Evolutionary conservation across 768 basidiomycete genomes (phyloP), one percentile per base, ranked within the genome.

Genomic region (Kwoniella sp.): DNA sequence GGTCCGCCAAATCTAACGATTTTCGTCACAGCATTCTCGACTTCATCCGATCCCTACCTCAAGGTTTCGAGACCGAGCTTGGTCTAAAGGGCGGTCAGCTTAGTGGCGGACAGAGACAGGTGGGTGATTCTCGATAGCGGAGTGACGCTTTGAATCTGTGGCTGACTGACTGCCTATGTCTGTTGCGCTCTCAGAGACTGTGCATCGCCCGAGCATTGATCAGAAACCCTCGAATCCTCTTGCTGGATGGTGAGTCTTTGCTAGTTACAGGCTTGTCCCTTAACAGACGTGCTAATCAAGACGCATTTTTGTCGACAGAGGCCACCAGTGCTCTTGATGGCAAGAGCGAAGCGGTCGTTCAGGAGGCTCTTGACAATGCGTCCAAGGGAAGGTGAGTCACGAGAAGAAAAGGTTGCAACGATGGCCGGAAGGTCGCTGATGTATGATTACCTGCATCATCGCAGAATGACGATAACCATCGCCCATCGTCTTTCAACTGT

Each of bases 131-230:
- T n/a, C n/a, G n/a, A n/a, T n/a, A n/a, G n/a, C n/a, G n/a, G n/a
- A n/a, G n/a, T n/a, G n/a, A n/a, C n/a, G n/a, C n/a, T n/a, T n/a
- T n/a, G n/a, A n/a, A 33, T 33, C 33, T 33, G 7, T 33, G 13
- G 30, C 2, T 24, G 22, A 48, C 5, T 5, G 47, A 6, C 13
- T 33, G 7, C 33, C 33, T 33, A 6, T 13, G 33, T 6, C 13
- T 13, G 7, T 13, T 6, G 13, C 33, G 33, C 5, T 13, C 33
- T 6, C 68, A 74, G 63, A 67, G 78, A 19, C 36, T 80, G 10
- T 80, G 79, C 50, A 78, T 78, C 36, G 79, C 79, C 2, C 68
- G 78, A 50, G 78, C 78, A 0, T 56, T 79, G 13, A 62, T 79
- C 1, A 58, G 78, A 22, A 66, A 77, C 36, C 73, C 79, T 0